Conservation (phyloP, 352 stramenopile species). For the Phytophthora colocasiae region DNA sequence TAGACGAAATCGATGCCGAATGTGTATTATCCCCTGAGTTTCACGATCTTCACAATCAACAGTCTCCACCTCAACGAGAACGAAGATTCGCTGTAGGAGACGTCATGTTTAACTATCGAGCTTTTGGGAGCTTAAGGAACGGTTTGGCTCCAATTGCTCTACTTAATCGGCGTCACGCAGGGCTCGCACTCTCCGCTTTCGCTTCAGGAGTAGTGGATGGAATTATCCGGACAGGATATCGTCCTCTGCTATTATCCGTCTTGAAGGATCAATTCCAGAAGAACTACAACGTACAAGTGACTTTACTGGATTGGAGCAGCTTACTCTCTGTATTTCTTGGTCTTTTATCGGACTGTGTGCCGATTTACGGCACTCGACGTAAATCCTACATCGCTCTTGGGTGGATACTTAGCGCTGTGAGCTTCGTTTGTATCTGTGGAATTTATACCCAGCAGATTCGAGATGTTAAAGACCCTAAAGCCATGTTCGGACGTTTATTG, state of each 20-base stretch:
- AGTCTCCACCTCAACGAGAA: slow-evolving; percentile 12
- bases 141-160: slow-evolving; percentile 44
- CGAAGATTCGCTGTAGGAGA: slow-evolving; percentile 35
- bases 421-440: slow-evolving; percentile 13
- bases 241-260: slow-evolving; percentile 54
- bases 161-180: slow-evolving; percentile 44
- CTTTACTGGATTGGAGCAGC: slow-evolving; percentile 71
- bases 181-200: slow-evolving; percentile 48
- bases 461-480: slow-evolving; percentile 10
- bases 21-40: slow-evolving; percentile 1
- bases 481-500: slow-evolving; percentile 31
- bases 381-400: slow-evolving; percentile 91
- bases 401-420: slow-evolving; percentile 46
- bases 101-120: slow-evolving; percentile 58
- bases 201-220: slow-evolving; percentile 36
- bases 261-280: slow-evolving; percentile 44
- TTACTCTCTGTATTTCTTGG: slow-evolving; percentile 86
- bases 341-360: slow-evolving; percentile 84
- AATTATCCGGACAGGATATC: slow-evolving; percentile 46
- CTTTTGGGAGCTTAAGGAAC: slow-evolving; percentile 54
- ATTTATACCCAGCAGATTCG: slow-evolving; percentile 16
- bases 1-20: slow-evolving; percentile 37
- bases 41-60: slow-evolving; percentile 1
- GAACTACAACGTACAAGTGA: slow-evolving; percentile 39
- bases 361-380: slow-evolving; percentile 80